These are phyloP conservation scores for Cucurbita maxima DNA, from an alignment of 306 rosid species.

Conservation along the genomic window DNA sequence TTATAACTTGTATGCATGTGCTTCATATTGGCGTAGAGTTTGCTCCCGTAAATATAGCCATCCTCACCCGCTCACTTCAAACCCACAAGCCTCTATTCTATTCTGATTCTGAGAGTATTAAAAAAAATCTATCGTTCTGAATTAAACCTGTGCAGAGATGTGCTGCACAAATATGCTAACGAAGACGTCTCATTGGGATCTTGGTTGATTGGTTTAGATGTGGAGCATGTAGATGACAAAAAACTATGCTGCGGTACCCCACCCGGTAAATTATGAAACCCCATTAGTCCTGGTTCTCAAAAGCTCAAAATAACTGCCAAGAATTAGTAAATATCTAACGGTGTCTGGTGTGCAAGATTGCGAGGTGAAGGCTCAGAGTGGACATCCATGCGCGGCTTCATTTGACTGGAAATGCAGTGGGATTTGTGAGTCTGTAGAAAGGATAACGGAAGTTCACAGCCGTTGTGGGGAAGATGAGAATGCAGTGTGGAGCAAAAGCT, in stretches of 20 bases:
- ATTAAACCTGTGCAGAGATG: conserved; percentile 26
- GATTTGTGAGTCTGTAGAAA: not conserved
- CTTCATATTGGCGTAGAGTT: too few relatives aligned
- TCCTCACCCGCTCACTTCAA: too few relatives aligned
- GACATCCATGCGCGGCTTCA: not conserved
- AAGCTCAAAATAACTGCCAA: not conserved
- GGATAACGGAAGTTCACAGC: not conserved
- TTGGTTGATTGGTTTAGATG: conserved; percentile 91
- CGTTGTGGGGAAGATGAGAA: conserved; percentile 6
- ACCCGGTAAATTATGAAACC: conserved; percentile 38
- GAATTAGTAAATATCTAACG: not conserved
- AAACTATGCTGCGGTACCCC: conserved; percentile 89
- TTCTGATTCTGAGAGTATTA: too few relatives aligned
- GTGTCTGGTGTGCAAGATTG: conserved; percentile 19
- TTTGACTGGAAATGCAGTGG: conserved; percentile 8
- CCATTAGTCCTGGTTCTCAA: not conserved
- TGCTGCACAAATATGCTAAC: conserved; percentile 80
- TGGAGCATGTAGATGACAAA: conserved; percentile 59
- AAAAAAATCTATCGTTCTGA: too few relatives aligned
- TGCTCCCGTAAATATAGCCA: too few relatives aligned
- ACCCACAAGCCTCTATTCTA: too few relatives aligned
- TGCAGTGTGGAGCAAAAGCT: not conserved
- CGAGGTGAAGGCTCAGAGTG: not conserved
- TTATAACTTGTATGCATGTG: too few relatives aligned
- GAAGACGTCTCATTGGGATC: conserved; percentile 90